phyloP scores from a whole-genome alignment of 1,284 basidiomycete species.

The Tetrapyrgos nigripes region DNA sequence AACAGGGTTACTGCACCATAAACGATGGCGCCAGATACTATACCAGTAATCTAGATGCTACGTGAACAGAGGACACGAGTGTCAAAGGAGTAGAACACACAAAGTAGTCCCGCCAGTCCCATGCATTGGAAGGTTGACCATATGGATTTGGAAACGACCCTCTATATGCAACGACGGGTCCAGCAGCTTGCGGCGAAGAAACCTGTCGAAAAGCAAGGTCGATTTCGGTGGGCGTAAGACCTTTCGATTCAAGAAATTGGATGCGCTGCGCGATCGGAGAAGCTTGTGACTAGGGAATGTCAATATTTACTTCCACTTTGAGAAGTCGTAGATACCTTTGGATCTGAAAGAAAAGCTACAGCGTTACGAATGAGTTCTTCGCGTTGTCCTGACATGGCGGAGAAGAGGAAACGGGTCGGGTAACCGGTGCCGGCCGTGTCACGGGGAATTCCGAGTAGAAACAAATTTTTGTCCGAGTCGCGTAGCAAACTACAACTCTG shows the following conservation, averaged over 20 bases:
- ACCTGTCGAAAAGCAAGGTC: constrained; percentile 83
- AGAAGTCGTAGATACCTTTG: constrained; percentile 54
- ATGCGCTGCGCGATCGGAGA: constrained; percentile 87
- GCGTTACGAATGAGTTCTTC: constrained; percentile 83
- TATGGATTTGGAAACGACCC: constrained; percentile 45
- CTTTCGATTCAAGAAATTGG: constrained; percentile 95
- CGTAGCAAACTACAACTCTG: constrained; percentile 5
- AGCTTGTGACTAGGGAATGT: constrained; percentile 61
- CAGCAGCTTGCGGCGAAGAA: constrained; percentile 37
- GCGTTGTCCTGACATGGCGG: constrained; percentile 58
- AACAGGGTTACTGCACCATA: constrained; percentile 90
- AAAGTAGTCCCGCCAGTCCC: constrained; percentile 97
- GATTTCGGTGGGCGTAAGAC: constrained; percentile 85
- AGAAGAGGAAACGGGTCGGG: constrained; percentile 35
- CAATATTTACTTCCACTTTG: constrained; percentile 11
- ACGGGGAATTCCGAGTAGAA: constrained; percentile 23
- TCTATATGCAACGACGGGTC: constrained; percentile 36
- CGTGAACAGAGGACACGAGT: constrained; percentile 19
- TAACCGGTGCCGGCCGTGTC: neutral
- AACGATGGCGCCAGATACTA: constrained; percentile 89
- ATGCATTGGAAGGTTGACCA: constrained; percentile 52
- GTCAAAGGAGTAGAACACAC: constrained; percentile 51
- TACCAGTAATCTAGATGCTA: constrained; percentile 82
- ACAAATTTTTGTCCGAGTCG: constrained; percentile 24
- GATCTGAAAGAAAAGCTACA: constrained; percentile 80